phyloP scores from a whole-genome alignment of 140 eudicot species.

The Oenanthe javanica region DNA sequence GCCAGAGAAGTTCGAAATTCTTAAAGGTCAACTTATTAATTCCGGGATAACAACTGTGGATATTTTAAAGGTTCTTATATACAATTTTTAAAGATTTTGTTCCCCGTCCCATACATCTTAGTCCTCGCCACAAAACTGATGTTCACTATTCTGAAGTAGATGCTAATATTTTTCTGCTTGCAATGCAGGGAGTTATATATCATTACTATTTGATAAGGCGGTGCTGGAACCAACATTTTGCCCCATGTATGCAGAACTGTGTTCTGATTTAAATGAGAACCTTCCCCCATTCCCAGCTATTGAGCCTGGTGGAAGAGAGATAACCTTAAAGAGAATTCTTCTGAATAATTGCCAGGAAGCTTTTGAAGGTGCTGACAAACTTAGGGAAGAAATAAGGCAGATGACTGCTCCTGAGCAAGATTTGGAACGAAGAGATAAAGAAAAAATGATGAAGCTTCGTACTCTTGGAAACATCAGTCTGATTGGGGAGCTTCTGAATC shows the following conservation, averaged over 20 bases:
- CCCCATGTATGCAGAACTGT: conserved; percentile 90
- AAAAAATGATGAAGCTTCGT: conserved; percentile 70
- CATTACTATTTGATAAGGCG: conserved; percentile 93
- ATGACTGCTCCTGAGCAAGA: conserved; percentile 90
- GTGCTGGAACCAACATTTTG: conserved; percentile 94
- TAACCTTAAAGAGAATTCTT: conserved; percentile 80
- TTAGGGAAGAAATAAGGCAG: conserved; percentile 75
- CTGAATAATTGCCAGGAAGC: conserved; percentile 92
- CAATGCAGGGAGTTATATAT: conserved; percentile 63
- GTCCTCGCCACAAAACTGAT: neutral
- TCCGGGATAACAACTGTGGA: conserved; percentile 93
- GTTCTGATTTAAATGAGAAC: conserved; percentile 81
- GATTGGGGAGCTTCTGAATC: conserved; percentile 96
- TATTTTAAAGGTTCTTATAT: conserved; percentile 60
- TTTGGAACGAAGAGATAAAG: conserved; percentile 79
- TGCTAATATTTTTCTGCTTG: neutral
- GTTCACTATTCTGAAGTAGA: neutral
- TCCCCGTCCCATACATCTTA: neutral
- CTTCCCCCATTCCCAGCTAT: conserved; percentile 91
- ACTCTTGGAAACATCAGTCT: conserved; percentile 93
- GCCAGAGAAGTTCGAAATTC: conserved; percentile 92
- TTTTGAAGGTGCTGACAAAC: conserved; percentile 87
- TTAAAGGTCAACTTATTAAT: conserved; percentile 87
- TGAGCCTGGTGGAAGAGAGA: conserved; percentile 74
- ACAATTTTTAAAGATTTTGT: neutral